These are phyloP conservation scores for Emericellopsis atlantica DNA, from an alignment of 2,329 filamentous ascomycete species.

Conservation along the genomic window DNA sequence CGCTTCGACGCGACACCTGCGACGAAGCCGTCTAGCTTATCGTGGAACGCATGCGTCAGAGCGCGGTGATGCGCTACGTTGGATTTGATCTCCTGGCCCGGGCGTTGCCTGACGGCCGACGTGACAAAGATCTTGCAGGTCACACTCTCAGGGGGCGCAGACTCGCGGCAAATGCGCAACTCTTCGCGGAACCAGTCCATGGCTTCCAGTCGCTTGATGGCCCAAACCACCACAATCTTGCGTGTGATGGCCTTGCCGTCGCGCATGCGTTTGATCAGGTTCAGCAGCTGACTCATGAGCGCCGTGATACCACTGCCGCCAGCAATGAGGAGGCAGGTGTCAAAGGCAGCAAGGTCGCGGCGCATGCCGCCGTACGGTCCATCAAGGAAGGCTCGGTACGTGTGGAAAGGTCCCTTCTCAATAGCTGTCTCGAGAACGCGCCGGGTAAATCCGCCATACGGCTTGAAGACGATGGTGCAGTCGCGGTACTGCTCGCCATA, in stretches of 20 bases:
- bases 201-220: slow-evolving; percentile 77
- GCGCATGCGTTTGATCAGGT: slow-evolving; percentile 92
- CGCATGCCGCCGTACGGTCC: slow-evolving; percentile 94
- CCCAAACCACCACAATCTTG: slow-evolving; percentile 87
- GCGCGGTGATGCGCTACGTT: slow-evolving; percentile 28
- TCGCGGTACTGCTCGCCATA: slow-evolving; percentile 83
- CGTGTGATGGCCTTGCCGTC: slow-evolving; percentile 89
- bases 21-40: slow-evolving; percentile 79
- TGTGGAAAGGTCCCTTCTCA: slow-evolving; percentile 79
- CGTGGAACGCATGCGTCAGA: slow-evolving; percentile 66
- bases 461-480: slow-evolving; percentile 82
- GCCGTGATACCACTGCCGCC: slow-evolving; percentile 93
- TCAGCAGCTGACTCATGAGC: slow-evolving; percentile 78
- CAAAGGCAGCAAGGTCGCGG: slow-evolving; percentile 78
- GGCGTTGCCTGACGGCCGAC: slow-evolving; percentile 35
- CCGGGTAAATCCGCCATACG: slow-evolving; percentile 81
- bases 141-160: slow-evolving; percentile 75
- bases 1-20: slow-evolving; percentile 78
- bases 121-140: slow-evolving; percentile 95
- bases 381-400: slow-evolving; percentile 84
- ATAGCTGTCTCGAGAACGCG: slow-evolving; percentile 74
- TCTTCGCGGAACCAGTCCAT: slow-evolving; percentile 99
- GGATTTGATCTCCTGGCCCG: slow-evolving; percentile 19
- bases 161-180: slow-evolving; percentile 79
- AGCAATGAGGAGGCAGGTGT: slow-evolving; percentile 84